Base-by-base conservation (phyloP, 2,329 filamentous ascomycete genomes). In the Curvularia sp. region DNA sequence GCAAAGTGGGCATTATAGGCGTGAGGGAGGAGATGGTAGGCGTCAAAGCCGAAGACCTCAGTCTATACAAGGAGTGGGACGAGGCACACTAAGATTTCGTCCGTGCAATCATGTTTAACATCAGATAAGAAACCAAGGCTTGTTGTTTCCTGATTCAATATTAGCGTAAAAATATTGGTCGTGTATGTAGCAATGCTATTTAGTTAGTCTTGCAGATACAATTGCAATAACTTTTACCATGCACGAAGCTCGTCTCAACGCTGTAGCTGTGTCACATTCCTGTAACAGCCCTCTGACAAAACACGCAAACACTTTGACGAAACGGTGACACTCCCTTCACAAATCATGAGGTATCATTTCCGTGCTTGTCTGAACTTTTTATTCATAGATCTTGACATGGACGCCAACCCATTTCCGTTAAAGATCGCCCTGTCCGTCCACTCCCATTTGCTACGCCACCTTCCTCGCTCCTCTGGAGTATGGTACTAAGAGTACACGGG, bases 11-110 rank as follows among this genome's bases (percentile, higher is more conserved):
- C 64, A 80, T 93, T 61, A 78, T 96, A 48, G 82, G 80, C 1
- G 89, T 92, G 2, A 84, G 86, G 74, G 89, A 91, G 55, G 90
- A 92, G 75, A 87, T 89, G 81, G 86, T 91, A 63, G 91, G 91
- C 3, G 79, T 84, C 6, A 73, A 73, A 56, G 51, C 66, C 23
- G 82, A 84, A 64, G 72, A 80, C 36, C 58, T 70, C 15, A 57
- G 55, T 5, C 54, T 68, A 10, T 83, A 83, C 63, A 64, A 70
- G 52, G 73, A 75, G 47, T 83, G 79, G 79, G 64, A 73, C 34
- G 43, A 59, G 3, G 34, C 48, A 32, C 53, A 47, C 9, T 62
- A 43, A 49, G 41, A 34, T 15, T 21, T 12, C 25, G 21, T 36
- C 15, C 5, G 7, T 18, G 18, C 1, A 27, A 34, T 21, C 9